Evolutionary conservation across 2,329 filamentous ascomycete species (phyloP).

Genomic region (Neofusicoccum kwambonambiense): DNA sequence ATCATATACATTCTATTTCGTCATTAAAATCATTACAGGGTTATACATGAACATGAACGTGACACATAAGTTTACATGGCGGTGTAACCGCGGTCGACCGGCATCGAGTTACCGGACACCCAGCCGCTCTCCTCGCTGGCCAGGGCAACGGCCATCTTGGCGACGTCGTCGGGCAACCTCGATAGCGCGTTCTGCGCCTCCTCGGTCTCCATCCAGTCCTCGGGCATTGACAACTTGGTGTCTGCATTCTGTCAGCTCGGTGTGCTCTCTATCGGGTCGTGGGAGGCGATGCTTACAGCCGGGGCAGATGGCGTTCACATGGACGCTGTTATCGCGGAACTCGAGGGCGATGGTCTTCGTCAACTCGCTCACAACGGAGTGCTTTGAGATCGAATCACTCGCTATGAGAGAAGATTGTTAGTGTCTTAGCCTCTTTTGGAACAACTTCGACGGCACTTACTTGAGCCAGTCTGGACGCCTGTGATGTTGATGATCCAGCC

Average conservation of each 20-base stretch:
- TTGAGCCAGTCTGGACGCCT: conserved; percentile 41
- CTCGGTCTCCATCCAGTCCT: conserved; percentile 14
- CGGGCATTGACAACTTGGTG: conserved; percentile 30
- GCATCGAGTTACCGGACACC: conserved; percentile 41
- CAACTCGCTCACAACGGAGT: conserved; percentile 42
- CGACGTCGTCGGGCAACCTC: conserved; percentile 31
- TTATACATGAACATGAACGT: conserved; percentile 23
- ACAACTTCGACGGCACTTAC: conserved; percentile 21
- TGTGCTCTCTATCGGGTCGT: not conserved
- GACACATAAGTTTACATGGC: conserved; percentile 8
- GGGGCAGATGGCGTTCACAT: conserved; percentile 56
- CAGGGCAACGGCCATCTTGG: conserved; percentile 44
- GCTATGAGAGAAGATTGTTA: conserved; percentile 22
- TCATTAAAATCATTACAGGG: conserved; percentile 12
- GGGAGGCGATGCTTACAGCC: conserved; percentile 41
- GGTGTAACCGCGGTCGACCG: conserved; percentile 44
- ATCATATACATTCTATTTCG: conserved; percentile 12
- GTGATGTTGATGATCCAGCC: conserved; percentile 58
- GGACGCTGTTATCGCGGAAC: conserved; percentile 49
- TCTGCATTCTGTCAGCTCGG: conserved; percentile 19
- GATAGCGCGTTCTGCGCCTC: not conserved
- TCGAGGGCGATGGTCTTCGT: conserved; percentile 52
- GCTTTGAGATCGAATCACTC: conserved; percentile 51
- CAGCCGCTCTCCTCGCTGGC: conserved; percentile 47
- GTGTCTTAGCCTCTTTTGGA: not conserved